Evolutionary conservation across 768 basidiomycete genomes (phyloP).

Genomic region (Boletellus ananiceps): DNA sequence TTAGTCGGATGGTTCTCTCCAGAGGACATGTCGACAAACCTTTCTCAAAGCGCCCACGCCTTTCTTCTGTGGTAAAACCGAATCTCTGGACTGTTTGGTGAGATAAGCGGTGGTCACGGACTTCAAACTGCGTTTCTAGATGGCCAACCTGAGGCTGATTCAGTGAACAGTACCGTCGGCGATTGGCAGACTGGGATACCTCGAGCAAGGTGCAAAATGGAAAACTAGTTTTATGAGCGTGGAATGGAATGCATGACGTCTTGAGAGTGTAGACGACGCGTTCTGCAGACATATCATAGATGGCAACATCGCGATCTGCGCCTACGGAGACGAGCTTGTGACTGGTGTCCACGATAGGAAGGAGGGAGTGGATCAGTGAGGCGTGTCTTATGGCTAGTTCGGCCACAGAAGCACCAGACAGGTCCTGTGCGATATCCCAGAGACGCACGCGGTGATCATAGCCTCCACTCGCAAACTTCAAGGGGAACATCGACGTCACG

Average conservation of each 20-base stretch:
- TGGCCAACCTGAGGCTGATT: conserved; percentile 38
- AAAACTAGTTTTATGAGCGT: conserved; percentile 36
- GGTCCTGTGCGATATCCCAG: conserved; percentile 38
- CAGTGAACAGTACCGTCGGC: not conserved
- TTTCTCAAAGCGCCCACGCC: conserved; percentile 43
- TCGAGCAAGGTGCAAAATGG: conserved; percentile 42
- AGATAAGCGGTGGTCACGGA: conserved; percentile 44
- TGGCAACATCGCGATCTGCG: conserved; percentile 42
- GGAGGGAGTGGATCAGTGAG: conserved; percentile 40
- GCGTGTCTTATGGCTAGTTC: conserved; percentile 40
- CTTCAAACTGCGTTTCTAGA: conserved; percentile 48
- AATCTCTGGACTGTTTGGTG: conserved; percentile 38
- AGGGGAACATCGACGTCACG: conserved; percentile 37
- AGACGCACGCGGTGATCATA: conserved; percentile 46
- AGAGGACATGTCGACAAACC: conserved; percentile 28
- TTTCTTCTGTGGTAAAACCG: conserved; percentile 36
- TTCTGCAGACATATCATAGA: conserved; percentile 46
- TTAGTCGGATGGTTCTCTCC: conserved; percentile 17
- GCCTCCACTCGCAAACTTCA: conserved; percentile 46
- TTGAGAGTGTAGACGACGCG: conserved; percentile 39
- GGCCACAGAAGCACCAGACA: conserved; percentile 28
- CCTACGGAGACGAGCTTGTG: conserved; percentile 45
- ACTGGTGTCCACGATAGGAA: conserved; percentile 41
- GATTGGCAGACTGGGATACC: conserved; percentile 25
- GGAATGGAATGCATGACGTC: conserved; percentile 41